Evolutionary conservation across 2,329 filamentous ascomycete species (phyloP), one percentile per base, ranked within the genome.

Genomic region (Sordariomycetes sp.): DNA sequence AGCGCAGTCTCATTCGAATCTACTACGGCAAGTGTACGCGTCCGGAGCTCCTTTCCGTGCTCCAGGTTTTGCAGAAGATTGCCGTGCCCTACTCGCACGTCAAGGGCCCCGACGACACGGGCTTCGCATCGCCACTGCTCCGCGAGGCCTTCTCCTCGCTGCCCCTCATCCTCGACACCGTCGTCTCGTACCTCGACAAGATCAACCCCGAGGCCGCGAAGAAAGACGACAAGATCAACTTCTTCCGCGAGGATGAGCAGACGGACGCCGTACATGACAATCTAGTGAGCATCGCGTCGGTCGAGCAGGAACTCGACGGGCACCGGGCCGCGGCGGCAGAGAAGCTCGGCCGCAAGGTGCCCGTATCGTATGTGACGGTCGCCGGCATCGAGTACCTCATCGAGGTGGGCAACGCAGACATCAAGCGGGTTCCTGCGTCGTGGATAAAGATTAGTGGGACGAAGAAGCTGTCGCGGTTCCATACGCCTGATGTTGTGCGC

Each of bases 1-100:
- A 99, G 70, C 90, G 94, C 63, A 94, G 89, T 60, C 76, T 99
- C 52, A 91, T 97, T 65, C 83, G 94, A 52, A 95, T 99, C 59
- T 99, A 97, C 74, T 99, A 99, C 70, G 90, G 91, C 54, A 96
- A 95, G 72, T 97, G 91, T 69, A 87, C 89, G 1, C 84, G 94
- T 0, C 87, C 91, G 0, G 94, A 99, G 69, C 81, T 99, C 3
- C 76, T 97, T 2, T 82, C 81, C 0, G 86, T 95, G 4, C 76
- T 99, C 1, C 91, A 97, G 68, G 87, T 88, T 0, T 76, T 99
- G 58, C 90, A 96, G 64, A 81, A 77, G 59, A 89, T 97, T 52
- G 81, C 89, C 0, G 83, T 80, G 57, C 86, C 94, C 64, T 97
- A 90, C 66, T 74, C 81, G 0, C 75, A 81, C 60, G 78, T 90